These are phyloP conservation scores for Neonectria sp. DNA, from an alignment of 2,329 filamentous ascomycete species.

Conservation along the genomic window DNA sequence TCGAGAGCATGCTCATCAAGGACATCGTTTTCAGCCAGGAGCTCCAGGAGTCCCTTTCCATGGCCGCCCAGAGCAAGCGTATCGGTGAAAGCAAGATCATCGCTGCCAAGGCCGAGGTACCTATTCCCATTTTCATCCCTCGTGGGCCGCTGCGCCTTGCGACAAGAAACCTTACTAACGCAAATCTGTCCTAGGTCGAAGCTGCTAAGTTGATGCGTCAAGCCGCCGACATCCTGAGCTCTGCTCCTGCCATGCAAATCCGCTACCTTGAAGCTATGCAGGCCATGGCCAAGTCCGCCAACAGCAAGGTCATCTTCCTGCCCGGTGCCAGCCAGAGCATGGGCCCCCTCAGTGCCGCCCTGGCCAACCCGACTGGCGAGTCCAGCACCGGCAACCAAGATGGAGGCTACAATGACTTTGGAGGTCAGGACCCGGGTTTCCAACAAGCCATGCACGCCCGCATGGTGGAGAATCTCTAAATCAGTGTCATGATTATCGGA, in stretches of 20 bases:
- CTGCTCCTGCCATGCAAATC: constrained; percentile 97
- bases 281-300: constrained; percentile 95
- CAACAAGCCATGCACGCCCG: constrained; percentile 86
- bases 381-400: constrained; percentile 59
- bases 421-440: constrained; percentile 73
- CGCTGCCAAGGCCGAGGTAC: constrained; percentile 88
- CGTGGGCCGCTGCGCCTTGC: neutral
- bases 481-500: constrained; percentile 27
- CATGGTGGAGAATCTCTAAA: constrained; percentile 88
- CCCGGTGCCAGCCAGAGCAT: constrained; percentile 74
- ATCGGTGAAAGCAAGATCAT: constrained; percentile 99
- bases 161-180: neutral
- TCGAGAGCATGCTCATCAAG: constrained; percentile 99
- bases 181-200: constrained; percentile 73
- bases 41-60: constrained; percentile 94
- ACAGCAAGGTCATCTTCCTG: constrained; percentile 90
- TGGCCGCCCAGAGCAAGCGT: constrained; percentile 98
- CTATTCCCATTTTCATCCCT: neutral
- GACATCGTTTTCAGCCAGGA: constrained; percentile 98
- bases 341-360: constrained; percentile 59
- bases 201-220: constrained; percentile 93
- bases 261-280: constrained; percentile 99
- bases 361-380: constrained; percentile 66
- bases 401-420: constrained; percentile 63
- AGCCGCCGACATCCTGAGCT: constrained; percentile 93